Conservation (phyloP, 176 grass and related monocot genomes). For the Ensete ventricosum region DNA sequence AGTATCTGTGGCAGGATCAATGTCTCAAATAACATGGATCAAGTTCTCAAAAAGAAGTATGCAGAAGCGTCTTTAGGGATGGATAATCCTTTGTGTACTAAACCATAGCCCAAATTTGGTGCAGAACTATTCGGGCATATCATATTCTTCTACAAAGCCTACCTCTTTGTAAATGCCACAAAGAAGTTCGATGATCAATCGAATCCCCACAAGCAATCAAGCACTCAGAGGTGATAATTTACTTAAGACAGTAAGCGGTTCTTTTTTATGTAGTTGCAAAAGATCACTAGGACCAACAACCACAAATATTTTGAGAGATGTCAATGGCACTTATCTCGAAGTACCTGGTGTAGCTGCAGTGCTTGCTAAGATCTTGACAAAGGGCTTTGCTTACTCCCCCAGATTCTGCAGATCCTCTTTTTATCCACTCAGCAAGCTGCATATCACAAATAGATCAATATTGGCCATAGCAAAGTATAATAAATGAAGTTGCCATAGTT, state of each 20-base stretch:
- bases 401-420: slow-evolving; percentile 44
- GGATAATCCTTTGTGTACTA: too few relatives aligned
- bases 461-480: not conserved
- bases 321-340: not conserved
- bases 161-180: too few relatives aligned
- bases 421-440: slow-evolving; percentile 81
- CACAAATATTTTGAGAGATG: not conserved
- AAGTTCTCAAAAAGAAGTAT: too few relatives aligned
- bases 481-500: not conserved
- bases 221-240: not conserved
- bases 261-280: not conserved
- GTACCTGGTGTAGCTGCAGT: slow-evolving; percentile 53
- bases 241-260: not conserved
- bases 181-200: not conserved
- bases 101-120: too few relatives aligned
- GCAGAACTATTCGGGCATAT: too few relatives aligned
- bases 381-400: slow-evolving; percentile 51
- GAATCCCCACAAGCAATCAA: not conserved
- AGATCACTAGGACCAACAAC: not conserved
- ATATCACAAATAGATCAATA: not conserved
- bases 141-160: too few relatives aligned
- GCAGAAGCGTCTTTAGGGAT: too few relatives aligned
- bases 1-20: too few relatives aligned
- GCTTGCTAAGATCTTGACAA: slow-evolving; percentile 75
- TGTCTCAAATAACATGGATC: too few relatives aligned